Percentiles rank a stretch among this genome's conserved stretches.
These are phyloP conservation scores for Micractinium conductrix DNA, from an alignment of 139 green algal genomes.

Conservation along the genomic window DNA sequence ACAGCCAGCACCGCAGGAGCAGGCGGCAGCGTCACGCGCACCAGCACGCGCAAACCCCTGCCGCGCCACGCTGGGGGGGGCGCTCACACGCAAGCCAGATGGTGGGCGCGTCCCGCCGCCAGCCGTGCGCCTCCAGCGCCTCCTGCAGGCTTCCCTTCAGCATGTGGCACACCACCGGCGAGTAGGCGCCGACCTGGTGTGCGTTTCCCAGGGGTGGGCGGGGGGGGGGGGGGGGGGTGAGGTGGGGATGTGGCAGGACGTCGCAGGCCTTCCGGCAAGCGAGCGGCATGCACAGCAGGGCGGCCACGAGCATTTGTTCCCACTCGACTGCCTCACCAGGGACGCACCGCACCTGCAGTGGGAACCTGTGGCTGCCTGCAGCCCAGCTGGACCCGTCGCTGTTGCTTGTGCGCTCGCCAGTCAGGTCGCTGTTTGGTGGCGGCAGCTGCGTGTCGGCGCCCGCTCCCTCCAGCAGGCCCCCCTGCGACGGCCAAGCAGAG, in stretches of 20 bases:
- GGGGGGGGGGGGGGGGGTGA: too few species aligned
- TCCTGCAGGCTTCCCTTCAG: background rate
- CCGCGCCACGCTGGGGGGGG: too few species aligned
- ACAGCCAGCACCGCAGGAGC: too few species aligned
- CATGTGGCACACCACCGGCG: conserved; percentile 6
- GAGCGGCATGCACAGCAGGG: too few species aligned
- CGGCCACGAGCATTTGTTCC: too few species aligned
- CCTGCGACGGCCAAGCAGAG: too few species aligned
- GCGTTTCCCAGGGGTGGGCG: too few species aligned
- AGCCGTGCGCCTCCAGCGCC: background rate
- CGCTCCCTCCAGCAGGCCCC: background rate
- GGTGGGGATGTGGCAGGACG: too few species aligned
- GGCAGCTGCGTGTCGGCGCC: background rate
- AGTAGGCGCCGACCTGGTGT: background rate
- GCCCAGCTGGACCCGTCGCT: background rate
- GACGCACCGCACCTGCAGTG: background rate
- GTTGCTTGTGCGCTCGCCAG: background rate
- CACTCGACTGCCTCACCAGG: too few species aligned
- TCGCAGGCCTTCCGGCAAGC: too few species aligned
- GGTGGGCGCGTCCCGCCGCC: background rate
- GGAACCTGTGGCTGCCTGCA: background rate
- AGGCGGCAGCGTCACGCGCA: too few species aligned
- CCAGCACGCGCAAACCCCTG: too few species aligned
- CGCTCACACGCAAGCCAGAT: conserved; percentile 14
- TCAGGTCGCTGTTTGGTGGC: background rate